Evolutionary conservation across 306 rosid genomes (phyloP).

Genomic region (Begonia fuchsioides): DNA sequence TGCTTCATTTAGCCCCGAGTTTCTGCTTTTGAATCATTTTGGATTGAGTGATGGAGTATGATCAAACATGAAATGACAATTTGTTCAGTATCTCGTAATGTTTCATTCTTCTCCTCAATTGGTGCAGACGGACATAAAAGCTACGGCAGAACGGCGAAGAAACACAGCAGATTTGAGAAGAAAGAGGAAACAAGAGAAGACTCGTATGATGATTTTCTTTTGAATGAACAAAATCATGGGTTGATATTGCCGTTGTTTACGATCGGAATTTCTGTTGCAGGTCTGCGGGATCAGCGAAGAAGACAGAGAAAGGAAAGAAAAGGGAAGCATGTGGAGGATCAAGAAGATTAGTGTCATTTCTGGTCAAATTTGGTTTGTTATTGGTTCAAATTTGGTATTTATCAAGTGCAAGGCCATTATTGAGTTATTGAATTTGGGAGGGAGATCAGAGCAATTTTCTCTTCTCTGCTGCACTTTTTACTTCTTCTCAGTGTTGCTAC

Average conservation of each 20-base stretch:
- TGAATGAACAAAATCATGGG: neutral
- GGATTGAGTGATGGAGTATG: neutral
- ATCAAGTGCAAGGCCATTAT: too few relatives aligned
- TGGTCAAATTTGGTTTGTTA: too few relatives aligned
- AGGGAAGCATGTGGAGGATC: conserved; percentile 5
- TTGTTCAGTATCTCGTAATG: conserved; percentile 1
- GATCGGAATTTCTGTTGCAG: conserved; percentile 20
- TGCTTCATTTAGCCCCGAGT: neutral
- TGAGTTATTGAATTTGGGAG: too few relatives aligned
- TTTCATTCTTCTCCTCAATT: conserved; percentile 8
- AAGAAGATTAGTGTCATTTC: too few relatives aligned
- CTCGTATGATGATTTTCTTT: conserved; percentile 24
- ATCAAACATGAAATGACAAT: neutral
- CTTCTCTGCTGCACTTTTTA: too few relatives aligned
- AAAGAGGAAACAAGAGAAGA: conserved; percentile 76
- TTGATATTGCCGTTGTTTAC: neutral
- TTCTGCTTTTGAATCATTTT: neutral
- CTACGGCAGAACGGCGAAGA: conserved; percentile 19
- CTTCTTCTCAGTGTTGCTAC: too few relatives aligned
- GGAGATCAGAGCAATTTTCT: too few relatives aligned
- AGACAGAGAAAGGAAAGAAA: conserved; percentile 40
- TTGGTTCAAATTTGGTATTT: too few relatives aligned
- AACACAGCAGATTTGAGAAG: conserved; percentile 41
- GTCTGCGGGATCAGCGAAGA: conserved; percentile 61
- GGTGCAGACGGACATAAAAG: conserved; percentile 65